A percentile compares a stretch with the other conserved stretches of the same genome.
Evolutionary conservation across 257 asterid genomes (phyloP).

Genomic region (Schizonepeta tenuifolia): DNA sequence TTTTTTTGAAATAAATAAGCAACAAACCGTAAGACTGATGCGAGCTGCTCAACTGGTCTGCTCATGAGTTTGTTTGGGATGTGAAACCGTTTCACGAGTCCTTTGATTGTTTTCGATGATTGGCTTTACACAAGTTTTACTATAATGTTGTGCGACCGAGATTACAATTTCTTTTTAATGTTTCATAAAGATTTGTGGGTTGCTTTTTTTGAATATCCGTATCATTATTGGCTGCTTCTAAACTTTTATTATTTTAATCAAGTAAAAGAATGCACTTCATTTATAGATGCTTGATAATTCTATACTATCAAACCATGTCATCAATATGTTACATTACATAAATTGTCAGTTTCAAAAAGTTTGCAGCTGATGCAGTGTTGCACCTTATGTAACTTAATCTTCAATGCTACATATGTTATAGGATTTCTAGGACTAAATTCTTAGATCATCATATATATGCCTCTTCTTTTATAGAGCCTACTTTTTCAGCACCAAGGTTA

Average conservation of each 20-base stretch:
- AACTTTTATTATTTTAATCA: too few relatives aligned
- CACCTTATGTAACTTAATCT: not conserved
- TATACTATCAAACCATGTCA: not conserved
- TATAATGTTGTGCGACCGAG: not conserved
- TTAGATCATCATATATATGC: slow-evolving; percentile 15
- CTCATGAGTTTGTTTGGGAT: not conserved
- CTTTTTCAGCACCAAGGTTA: not conserved
- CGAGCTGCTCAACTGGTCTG: slow-evolving; percentile 13
- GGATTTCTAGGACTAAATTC: not conserved
- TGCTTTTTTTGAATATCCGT: not conserved
- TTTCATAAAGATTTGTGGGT: slow-evolving; percentile 4
- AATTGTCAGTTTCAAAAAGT: not conserved
- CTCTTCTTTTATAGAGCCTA: not conserved
- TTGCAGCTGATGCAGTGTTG: not conserved
- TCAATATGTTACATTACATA: not conserved
- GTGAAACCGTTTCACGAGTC: not conserved
- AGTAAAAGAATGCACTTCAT: too few relatives aligned
- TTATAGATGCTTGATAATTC: not conserved
- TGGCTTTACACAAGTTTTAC: not conserved
- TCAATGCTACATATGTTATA: not conserved
- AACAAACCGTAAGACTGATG: slow-evolving; percentile 28
- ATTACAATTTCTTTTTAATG: not conserved
- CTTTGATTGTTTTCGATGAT: not conserved
- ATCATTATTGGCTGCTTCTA: too few relatives aligned
- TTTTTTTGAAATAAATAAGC: slow-evolving; percentile 39